Conservation (phyloP, 2,329 filamentous ascomycete species). For the Ceratocystis lukuohia region DNA sequence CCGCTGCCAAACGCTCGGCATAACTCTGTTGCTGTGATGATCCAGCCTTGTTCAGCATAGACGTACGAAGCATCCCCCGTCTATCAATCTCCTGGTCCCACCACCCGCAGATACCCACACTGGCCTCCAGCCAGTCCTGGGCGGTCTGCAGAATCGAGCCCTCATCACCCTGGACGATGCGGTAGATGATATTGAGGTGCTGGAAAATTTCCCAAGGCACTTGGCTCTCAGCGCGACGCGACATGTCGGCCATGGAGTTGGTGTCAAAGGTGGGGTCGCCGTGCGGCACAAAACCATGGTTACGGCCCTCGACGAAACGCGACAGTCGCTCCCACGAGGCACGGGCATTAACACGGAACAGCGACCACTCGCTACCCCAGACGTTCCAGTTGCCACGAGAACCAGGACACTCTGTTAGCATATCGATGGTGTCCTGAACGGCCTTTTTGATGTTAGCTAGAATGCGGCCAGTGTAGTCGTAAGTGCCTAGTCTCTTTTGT, state of each 20-base stretch:
- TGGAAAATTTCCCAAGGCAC: conserved; percentile 88
- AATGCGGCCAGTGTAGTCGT: conserved; percentile 60
- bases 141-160: conserved; percentile 63
- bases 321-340: conserved; percentile 58
- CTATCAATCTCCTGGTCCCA: conserved; percentile 84
- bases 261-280: conserved; percentile 30
- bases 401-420: conserved; percentile 62
- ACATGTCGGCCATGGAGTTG: conserved; percentile 46
- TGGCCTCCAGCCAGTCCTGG: conserved; percentile 87
- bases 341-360: conserved; percentile 65
- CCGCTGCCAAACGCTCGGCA: conserved; percentile 55
- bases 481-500: conserved; percentile 49
- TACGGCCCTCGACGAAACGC: conserved; percentile 60
- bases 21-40: conserved; percentile 43
- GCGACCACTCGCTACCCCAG: conserved; percentile 64
- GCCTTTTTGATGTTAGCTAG: conserved; percentile 67
- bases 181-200: conserved; percentile 66
- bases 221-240: conserved; percentile 68
- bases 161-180: conserved; percentile 62
- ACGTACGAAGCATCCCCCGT: conserved; percentile 30
- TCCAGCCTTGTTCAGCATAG: conserved; percentile 21
- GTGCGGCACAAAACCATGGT: conserved; percentile 25
- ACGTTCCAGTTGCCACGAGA: conserved; percentile 66
- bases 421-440: conserved; percentile 50
- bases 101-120: conserved; percentile 72